Evolutionary conservation across 2,329 filamentous ascomycete species (phyloP), one percentile per base, ranked within the genome.

Genomic region (Apiospora arundinis): DNA sequence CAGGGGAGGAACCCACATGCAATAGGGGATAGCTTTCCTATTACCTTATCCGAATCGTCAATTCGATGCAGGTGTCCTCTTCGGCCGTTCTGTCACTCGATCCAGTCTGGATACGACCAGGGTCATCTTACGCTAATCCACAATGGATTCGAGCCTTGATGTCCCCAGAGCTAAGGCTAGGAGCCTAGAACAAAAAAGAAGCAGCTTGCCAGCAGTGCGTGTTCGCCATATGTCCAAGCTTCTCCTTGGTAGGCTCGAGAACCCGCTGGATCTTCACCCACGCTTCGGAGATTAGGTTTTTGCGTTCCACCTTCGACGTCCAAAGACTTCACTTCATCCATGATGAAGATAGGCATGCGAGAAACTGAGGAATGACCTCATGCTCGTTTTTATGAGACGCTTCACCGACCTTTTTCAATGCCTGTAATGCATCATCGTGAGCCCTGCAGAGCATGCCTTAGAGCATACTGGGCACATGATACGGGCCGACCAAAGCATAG

Each of bases 21-120:
- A 32, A 60, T 60, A 63, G 56, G 56, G 32, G 56, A 40, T 18
- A 63, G 28, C 32, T 63, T 40, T 40, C 28, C 14, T 46, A 6
- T 46, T 48, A 9, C 45, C 18, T 48, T 48, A 18, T 2, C 21
- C 45, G 45, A n/a, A n/a, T n/a, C 37, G 32, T 40, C 32, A 37
- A 63, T 63, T 63, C 56, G 56, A 63, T 40, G 56, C 56, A 63
- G 56, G 56, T 63, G 56, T 63, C 56, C 56, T 63, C 21, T 63
- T 63, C 21, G 56, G 56, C 56, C 56, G 56, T 40, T 40, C 56
- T 63, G 9, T 9, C 56, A n/a, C 56, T 28, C n/a, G 21, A 63
- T 63, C 56, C 56, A 40, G 56, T 63, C 52, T 60, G 52, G 32
- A 60, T 60, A 28, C 28, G 21, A 23, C 56, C 56, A 63, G 56